Evolutionary conservation across 805 yeast species (phyloP), one percentile per base, ranked within the genome.

Genomic region (Saccharomycopsis selenospora): DNA sequence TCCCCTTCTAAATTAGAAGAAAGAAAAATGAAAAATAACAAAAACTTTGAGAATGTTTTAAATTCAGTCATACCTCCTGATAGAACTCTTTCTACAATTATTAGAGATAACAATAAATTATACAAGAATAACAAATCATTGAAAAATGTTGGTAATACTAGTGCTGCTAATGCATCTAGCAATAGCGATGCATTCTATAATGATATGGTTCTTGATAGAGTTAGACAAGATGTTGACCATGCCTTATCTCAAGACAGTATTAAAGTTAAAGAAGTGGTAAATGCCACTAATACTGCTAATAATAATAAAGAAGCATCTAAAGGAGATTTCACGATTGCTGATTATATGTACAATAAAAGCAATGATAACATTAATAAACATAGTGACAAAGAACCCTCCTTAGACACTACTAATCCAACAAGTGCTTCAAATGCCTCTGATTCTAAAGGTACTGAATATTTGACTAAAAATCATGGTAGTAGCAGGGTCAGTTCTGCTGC

Each of bases 11-110:
- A 40, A 29, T n/a, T 44, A 3, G 45, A 43, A 17, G 38, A 29
- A 13, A 36, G 22, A 36, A 46, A 40, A 13, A 47, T 38, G 5
- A 47, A 41, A 14, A 42, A n/a, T 18, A 42, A 36, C 14, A 36
- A 45, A 8, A 40, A 44, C 23, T 45, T 52, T 8, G 53, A 52
- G 25, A 29, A 36, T 28, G 46, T 53, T 22, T 27, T 52, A 13
- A 49, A 52, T 26, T 52, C 55, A 8, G 55, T 45, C 13, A 33
- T 52, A 22, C 55, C 55, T 7, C 46, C 45, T 7, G 55, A 52
- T 40, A 44, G 55, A 30, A 49, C 55, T 3, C 53, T 50, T 13
- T 52, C 55, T 3, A 44, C 55, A 6, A 52, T 52, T 10, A 52
- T 52, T 36, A 52, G 44, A 30, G 53, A 52, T 11, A 52, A 52